Percentiles rank a stretch among this genome's conserved stretches.
Conservation (phyloP, 129 eudicot species). For the Chrysanthemum lavandulifolium region DNA sequence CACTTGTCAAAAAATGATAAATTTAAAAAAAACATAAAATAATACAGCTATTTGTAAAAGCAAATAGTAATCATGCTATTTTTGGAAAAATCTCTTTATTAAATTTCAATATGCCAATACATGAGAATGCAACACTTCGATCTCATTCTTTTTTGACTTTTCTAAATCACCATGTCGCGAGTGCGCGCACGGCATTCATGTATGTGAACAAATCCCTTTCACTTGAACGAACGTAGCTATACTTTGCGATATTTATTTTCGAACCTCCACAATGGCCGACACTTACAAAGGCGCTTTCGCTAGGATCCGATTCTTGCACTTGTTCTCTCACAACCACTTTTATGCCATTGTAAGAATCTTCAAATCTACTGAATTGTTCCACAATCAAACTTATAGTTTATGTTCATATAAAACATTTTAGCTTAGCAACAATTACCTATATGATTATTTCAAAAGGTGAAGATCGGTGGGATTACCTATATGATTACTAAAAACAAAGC, state of each 20-base stretch:
- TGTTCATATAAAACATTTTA: background rate
- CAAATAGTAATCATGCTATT: too few relatives aligned
- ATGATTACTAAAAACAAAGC: background rate
- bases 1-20: too few relatives aligned
- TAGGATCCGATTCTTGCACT: conserved; percentile 12
- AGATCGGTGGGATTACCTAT: too few relatives aligned
- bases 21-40: too few relatives aligned
- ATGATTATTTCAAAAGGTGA: too few relatives aligned
- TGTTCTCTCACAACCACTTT: background rate
- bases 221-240: background rate
- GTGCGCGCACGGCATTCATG: background rate
- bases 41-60: too few relatives aligned
- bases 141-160: background rate
- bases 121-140: background rate
- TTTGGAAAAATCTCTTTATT: background rate
- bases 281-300: background rate
- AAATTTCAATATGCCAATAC: conserved; percentile 9
- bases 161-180: background rate
- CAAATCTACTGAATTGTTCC: too few relatives aligned
- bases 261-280: conserved; percentile 6
- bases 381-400: background rate
- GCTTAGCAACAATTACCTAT: background rate
- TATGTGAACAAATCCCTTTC: background rate
- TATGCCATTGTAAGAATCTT: background rate
- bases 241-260: background rate